A percentile compares a stretch with the other conserved stretches of the same genome.
Conservation (phyloP, 163 green algal species). For the Coccomyxa subellipsoidea region DNA sequence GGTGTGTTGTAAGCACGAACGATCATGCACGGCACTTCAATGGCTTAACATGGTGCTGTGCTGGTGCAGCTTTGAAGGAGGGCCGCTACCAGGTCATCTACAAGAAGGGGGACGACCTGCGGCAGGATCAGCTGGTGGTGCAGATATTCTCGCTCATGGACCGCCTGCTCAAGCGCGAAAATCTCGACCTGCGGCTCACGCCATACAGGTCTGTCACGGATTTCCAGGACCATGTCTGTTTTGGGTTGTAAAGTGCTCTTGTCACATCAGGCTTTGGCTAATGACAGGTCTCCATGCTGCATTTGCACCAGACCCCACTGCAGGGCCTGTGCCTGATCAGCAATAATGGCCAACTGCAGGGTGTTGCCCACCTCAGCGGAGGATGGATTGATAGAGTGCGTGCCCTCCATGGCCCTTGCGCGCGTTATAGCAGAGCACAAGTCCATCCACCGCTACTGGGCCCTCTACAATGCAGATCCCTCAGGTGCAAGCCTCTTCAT, state of each 20-base stretch:
- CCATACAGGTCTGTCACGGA: constrained; percentile 64
- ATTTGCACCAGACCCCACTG: no score
- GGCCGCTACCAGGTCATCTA: constrained; percentile 82
- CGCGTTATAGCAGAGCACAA: constrained; percentile 73
- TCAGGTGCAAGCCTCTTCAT: background rate
- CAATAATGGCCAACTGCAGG: no score
- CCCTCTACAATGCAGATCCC: constrained; percentile 54
- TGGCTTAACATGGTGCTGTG: background rate
- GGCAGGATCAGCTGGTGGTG: constrained; percentile 83
- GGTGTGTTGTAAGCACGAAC: no score
- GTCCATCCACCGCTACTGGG: constrained; percentile 84
- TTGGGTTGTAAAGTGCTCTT: no score
- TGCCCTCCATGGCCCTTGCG: constrained; percentile 63
- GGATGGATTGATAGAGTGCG: constrained; percentile 93
- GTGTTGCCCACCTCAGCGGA: constrained; percentile 87
- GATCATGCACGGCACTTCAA: no score
- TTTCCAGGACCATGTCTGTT: no score
- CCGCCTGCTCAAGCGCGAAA: constrained; percentile 89
- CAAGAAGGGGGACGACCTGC: constrained; percentile 96
- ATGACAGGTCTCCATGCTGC: no score
- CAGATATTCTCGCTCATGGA: constrained; percentile 97
- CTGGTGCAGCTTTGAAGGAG: background rate
- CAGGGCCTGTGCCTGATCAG: no score
- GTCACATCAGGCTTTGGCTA: no score
- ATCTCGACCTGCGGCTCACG: constrained; percentile 92